Conservation (phyloP, 768 basidiomycete species). For the Pulveroboletus ravenelii region DNA sequence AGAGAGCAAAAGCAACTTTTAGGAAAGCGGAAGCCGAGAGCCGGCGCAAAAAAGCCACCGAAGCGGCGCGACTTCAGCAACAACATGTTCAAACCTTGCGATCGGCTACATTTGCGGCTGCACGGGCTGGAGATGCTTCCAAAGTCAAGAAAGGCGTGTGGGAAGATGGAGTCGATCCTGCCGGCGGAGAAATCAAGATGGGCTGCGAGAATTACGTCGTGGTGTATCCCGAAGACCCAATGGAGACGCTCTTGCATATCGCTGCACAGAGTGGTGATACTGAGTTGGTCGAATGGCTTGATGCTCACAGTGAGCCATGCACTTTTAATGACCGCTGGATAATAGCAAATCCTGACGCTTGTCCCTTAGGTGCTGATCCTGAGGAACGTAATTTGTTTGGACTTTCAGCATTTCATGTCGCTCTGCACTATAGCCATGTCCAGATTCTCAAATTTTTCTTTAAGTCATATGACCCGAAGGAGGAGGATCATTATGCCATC, state of each 20-base stretch:
- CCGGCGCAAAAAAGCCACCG: constrained; percentile 43
- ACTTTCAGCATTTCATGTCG: constrained; percentile 63
- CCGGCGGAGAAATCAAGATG: constrained; percentile 62
- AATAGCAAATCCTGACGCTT: constrained; percentile 17
- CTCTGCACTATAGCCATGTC: constrained; percentile 49
- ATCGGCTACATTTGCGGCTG: constrained; percentile 61
- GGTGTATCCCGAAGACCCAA: constrained; percentile 44
- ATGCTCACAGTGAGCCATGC: constrained; percentile 57
- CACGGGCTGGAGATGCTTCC: constrained; percentile 47
- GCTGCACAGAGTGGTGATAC: constrained; percentile 51
- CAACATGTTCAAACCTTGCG: constrained; percentile 52
- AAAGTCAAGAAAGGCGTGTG: constrained; percentile 62
- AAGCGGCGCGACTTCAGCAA: constrained; percentile 43
- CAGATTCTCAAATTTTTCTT: constrained; percentile 58
- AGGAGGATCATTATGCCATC: constrained; percentile 45
- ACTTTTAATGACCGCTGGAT: constrained; percentile 20
- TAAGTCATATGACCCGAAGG: constrained; percentile 51
- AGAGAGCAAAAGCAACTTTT: constrained; percentile 47
- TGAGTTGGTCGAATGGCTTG: constrained; percentile 63
- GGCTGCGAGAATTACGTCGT: constrained; percentile 52
- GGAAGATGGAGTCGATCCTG: constrained; percentile 66
- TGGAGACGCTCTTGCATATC: constrained; percentile 70
- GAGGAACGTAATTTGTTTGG: constrained; percentile 61
- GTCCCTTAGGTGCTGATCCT: constrained; percentile 56
- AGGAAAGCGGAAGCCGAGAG: constrained; percentile 55